Conservation (phyloP, 768 basidiomycete species). For the Amanita subjunquillea region DNA sequence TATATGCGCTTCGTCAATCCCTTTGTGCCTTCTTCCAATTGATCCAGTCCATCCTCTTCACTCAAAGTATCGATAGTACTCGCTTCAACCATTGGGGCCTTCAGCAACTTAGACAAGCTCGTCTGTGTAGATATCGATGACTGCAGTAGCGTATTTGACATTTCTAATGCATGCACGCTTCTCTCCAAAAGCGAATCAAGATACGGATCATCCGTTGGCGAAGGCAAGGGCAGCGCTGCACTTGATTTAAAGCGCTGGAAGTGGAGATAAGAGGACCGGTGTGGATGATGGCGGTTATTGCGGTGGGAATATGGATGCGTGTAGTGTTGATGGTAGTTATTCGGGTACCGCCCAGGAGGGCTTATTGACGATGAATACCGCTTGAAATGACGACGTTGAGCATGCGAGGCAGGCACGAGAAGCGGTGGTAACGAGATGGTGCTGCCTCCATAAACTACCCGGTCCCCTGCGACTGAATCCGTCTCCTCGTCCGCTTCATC, state of each 20-base stretch:
- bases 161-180: constrained; percentile 77
- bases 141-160: constrained; percentile 73
- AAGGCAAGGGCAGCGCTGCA: neutral
- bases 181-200: constrained; percentile 74
- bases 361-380: constrained; percentile 1
- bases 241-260: neutral
- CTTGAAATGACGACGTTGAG: neutral
- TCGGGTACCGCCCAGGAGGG: neutral
- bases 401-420: neutral
- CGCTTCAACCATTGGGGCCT: constrained; percentile 24
- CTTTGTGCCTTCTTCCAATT: constrained; percentile 37
- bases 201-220: constrained; percentile 34
- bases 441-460: constrained; percentile 11
- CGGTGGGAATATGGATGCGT: constrained; percentile 5
- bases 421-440: constrained; percentile 3
- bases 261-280: neutral
- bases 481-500: constrained; percentile 71
- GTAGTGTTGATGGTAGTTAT: neutral
- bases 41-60: constrained; percentile 5
- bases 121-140: constrained; percentile 67
- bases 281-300: constrained; percentile 10
- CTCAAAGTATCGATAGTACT: neutral
- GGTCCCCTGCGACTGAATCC: constrained; percentile 23
- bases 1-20: constrained; percentile 43
- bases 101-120: constrained; percentile 39